Base-by-base conservation (phyloP, 176 grass and related monocot species). In the Panicum miliaceum region DNA sequence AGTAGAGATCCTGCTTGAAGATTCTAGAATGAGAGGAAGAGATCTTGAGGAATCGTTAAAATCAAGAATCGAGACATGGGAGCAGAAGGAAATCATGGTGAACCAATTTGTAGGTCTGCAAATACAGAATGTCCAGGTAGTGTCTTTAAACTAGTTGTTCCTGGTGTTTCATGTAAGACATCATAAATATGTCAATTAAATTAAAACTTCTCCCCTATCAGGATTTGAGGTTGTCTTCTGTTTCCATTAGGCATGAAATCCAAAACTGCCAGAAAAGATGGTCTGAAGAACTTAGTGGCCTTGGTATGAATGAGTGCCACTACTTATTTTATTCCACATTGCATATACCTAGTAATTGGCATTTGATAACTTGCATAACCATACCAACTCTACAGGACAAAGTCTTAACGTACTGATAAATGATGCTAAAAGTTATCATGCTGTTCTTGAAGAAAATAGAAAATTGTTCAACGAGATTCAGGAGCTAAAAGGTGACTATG, bases 401-500 rank as follows among this genome's bases (percentile, higher is more conserved):
- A 86, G n/a, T 53, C 84, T 90, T 70, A 76, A 81, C 25, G 51
- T 90, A 58, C 43, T 97, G 68, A 77, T 84, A 54, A 84, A 87
- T 76, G 81, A 79, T 65, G 84, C 92, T 85, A 86, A 92, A 83
- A 90, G 83, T 54, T 94, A 94, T 82, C 86, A 86, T 81, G 78
- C 81, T 85, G 77, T 83, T 75, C 88, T 97, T 65, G 86, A 89
- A 83, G 92, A 97, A 84, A 97, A 97, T 22, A 82, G 84, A 69
- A 88, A 80, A 79, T 64, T 97, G 69, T 92, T 89, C 66, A 97
- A 97, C 20, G 86, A 97, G 80, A 84, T 97, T 84, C 94, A 89
- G 73, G 94, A 97, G 88, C 80, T 97, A 86, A 97, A 94, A 97
- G 94, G 94, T 97, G 63, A 52, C 36, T 76, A 35, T 73, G 16